Evolutionary conservation across 345 rosid species (phyloP), one percentile per base, ranked within the genome.

Genomic region (Aethionema arabicum): DNA sequence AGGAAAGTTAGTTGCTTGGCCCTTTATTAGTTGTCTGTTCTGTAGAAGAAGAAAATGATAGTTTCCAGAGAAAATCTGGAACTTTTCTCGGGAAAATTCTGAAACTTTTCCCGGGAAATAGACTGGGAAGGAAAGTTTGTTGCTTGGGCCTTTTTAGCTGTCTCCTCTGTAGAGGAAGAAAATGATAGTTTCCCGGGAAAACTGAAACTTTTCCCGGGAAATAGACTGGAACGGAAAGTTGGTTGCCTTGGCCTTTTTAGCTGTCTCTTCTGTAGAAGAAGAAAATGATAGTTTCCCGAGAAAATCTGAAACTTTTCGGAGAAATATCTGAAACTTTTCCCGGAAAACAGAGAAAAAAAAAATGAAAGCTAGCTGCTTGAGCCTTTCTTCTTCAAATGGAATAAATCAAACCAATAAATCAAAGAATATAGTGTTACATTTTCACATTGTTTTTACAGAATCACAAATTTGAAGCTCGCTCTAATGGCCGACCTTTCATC

Each of bases 401-500:
- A 41, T 7, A 11, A 4, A 13, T 16, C 5, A 46, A 33, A 38
- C 38, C 63, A 54, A 39, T 47, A 42, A 63, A 63, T 47, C 29
- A 50, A 63, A 56, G 58, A 63, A 49, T 63, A 44, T 48, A 50
- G 15, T 11, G 15, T 33, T 43, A 59, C 35, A n/a, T 41, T 11
- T 62, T 38, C 49, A 56, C 52, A 70, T 15, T 69, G 55, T 12
- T 54, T 5, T 13, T 63, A 33, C 57, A 30, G 65, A 70, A 44
- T 37, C 46, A 48, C 33, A 21, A 21, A 56, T 40, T 40, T 48
- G 21, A 4, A 40, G 62, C 68, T 55, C 58, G 56, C 63, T 55
- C 58, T 56, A 62, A 33, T 56, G 27, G 63, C 64, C 33, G 64
- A 63, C 64, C 59, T 35, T 5, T 41, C 15, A 10, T 69, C 72